Evolutionary conservation across 805 yeast genomes (phyloP), one percentile per base, ranked within the genome.

Genomic region (Kodamaea fukazawae): DNA sequence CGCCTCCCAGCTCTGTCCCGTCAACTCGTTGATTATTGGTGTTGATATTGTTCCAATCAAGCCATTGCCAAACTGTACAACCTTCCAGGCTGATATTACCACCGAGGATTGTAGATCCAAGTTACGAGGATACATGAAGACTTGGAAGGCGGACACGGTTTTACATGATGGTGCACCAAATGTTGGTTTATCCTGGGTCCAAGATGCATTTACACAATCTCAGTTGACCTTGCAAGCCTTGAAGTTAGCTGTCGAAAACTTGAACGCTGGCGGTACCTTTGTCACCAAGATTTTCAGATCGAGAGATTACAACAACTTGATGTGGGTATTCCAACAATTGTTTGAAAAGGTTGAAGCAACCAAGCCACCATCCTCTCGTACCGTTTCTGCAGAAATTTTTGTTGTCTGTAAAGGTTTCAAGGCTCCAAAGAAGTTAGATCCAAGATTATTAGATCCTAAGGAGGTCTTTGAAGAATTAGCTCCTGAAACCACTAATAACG

Each of bases 141-240:
- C 98, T 1, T 93, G 98, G 97, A 93, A 93, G 55, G 99, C 98
- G 1, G 98, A 93, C 59, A 87, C 96, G 0, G 98, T 93, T 13
- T 70, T 93, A 58, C 99, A 93, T 66, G 99, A 93, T 75, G 99
- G 99, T 82, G 99, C 99, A 20, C 99, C 99, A 22, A 93, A 93
- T 58, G 98, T 93, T 54, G 99, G 99, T 83, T 75, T 93, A 57
- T 96, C 96, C n/a, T 93, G 99, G 99, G 93, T 86, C 14, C 99
- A 93, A 65, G 99, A 93, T 79, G 99, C 99, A 1, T 93, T 87
- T 67, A 88, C 98, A 1, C 99, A 93, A 69, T 88, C 96, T 18
- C 98, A 91, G 58, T 79, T 93, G 52, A 95, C 96, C 22, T 71
- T 93, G 50, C 96, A 90, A 69, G 96, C 98, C 23, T 73, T 93